Evolutionary conservation across 106 monocot genomes (phyloP).

Genomic region (Dendrobium nobile): DNA sequence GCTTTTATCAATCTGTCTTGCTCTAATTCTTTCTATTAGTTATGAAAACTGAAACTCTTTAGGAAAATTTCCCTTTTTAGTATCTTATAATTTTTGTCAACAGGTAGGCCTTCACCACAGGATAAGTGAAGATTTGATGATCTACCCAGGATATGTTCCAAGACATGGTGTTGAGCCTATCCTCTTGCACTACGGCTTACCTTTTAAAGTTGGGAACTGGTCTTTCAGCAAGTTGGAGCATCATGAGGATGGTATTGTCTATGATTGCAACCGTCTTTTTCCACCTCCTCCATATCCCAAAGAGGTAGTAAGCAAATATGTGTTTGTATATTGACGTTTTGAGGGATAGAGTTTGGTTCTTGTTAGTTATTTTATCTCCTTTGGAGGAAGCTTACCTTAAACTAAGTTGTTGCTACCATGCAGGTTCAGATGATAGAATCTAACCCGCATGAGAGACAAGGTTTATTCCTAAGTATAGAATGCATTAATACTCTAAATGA

Average conservation of each 20-base stretch:
- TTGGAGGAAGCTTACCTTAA: neutral
- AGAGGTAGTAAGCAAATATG: slow-evolving; percentile 43
- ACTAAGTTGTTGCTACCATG: slow-evolving; percentile 15
- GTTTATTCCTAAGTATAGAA: slow-evolving; percentile 87
- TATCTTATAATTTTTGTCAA: slow-evolving; percentile 6
- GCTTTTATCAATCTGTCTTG: neutral
- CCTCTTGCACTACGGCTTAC: slow-evolving; percentile 90
- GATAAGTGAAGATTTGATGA: slow-evolving; percentile 91
- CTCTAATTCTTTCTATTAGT: neutral
- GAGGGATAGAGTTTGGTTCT: slow-evolving; percentile 1
- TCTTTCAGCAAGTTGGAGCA: slow-evolving; percentile 81
- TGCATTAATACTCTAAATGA: slow-evolving; percentile 96
- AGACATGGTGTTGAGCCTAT: slow-evolving; percentile 63
- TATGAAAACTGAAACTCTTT: slow-evolving; percentile 3
- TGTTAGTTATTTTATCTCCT: neutral
- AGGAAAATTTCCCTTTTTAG: neutral
- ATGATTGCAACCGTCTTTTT: slow-evolving; percentile 92
- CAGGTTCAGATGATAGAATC: slow-evolving; percentile 75
- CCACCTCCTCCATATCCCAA: slow-evolving; percentile 79
- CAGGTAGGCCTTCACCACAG: slow-evolving; percentile 96
- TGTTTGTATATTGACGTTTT: neutral
- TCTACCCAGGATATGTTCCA: slow-evolving; percentile 94
- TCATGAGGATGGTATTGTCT: slow-evolving; percentile 89
- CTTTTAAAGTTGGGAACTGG: slow-evolving; percentile 90
- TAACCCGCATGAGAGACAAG: slow-evolving; percentile 46